Evolutionary conservation across 177 flowering plant genomes (phyloP), one percentile per base, ranked within the genome.

Genomic region (Telopea speciosissima): DNA sequence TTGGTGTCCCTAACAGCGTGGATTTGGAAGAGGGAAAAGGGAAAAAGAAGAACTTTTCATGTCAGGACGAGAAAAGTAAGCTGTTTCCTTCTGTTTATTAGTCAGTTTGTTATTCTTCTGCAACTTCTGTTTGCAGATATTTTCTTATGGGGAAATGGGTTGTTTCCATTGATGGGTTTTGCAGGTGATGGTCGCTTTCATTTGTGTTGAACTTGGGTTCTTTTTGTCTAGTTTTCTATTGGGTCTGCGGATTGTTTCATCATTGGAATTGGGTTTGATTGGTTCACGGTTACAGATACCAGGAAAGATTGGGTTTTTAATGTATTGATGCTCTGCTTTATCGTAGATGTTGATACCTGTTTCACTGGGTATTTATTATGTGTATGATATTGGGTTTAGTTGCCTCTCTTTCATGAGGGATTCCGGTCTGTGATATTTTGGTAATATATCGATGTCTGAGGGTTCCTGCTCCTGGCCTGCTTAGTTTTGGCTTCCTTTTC

Each of bases 81-180:
- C 44, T 13, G 14, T 23, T 62, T 26, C 14, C 21, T 65, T 70
- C 16, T 65, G 7, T 62, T 62, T 16, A 7, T 62, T 42, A 24
- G 13, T 24, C 16, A 12, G 49, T 11, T 64, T n/a, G n/a, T n/a
- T n/a, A 16, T 63, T 26, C 19, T 23, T 16, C 19, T 65, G 13
- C 33, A 36, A 42, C 40, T 45, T 26, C 16, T 25, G 28, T 14
- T 28, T 9, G 2, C 21, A 61, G 16, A 49, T 26, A 36, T 36
- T 36, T 36, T 36, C 8, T 42, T 65, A 13, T 62, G 42, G 66
- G 19, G 58, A 61, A 63, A 31, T 56, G 44, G 73, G 65, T n/a
- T 63, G 28, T 67, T 68, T 70, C 21, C 70, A 14, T 72, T 70
- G 49, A 73, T 74, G 79, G 76, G 72, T 70, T 54, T 75, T 72